phyloP scores from a whole-genome alignment of 108 stramenopile genomes.

The Fragilariopsis cylindrus region DNA sequence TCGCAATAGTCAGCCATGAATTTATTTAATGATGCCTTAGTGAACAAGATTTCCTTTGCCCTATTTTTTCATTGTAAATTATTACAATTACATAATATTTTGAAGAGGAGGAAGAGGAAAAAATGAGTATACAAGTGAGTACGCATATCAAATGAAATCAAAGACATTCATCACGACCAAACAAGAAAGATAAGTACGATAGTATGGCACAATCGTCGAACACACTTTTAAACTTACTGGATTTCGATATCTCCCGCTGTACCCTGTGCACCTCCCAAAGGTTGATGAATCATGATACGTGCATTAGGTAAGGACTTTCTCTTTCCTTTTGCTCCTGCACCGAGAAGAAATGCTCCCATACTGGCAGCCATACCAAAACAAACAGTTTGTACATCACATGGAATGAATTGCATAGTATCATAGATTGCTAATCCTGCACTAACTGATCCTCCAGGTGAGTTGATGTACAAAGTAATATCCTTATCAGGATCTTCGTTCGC shows the following conservation, averaged over 20 bases:
- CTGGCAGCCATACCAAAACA: constrained; percentile 98
- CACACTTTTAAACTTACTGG: constrained; percentile 36
- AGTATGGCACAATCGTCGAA: too few species aligned
- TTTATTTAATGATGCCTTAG: constrained; percentile 84
- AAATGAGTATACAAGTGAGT: neutral
- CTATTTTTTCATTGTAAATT: neutral
- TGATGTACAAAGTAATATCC: constrained; percentile 97
- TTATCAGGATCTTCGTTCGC: constrained; percentile 93
- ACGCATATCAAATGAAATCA: neutral
- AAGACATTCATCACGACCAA: neutral
- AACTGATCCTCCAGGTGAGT: constrained; percentile 89
- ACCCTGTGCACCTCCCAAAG: constrained; percentile 95
- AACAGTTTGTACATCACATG: constrained; percentile 93
- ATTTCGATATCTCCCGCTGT: constrained; percentile 97
- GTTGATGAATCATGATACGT: constrained; percentile 99
- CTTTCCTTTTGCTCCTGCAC: constrained; percentile 91
- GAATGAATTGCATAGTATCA: constrained; percentile 97
- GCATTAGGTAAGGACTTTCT: constrained; percentile 89
- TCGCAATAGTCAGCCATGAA: constrained; percentile 92
- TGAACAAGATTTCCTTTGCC: constrained; percentile 96
- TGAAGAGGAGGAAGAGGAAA: neutral
- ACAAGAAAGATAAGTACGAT: too few species aligned
- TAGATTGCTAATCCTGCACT: constrained; percentile 95
- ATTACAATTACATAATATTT: neutral
- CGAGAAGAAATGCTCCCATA: constrained; percentile 96